Base-by-base conservation (phyloP, 257 asterid genomes). In the Fraxinus anomala region DNA sequence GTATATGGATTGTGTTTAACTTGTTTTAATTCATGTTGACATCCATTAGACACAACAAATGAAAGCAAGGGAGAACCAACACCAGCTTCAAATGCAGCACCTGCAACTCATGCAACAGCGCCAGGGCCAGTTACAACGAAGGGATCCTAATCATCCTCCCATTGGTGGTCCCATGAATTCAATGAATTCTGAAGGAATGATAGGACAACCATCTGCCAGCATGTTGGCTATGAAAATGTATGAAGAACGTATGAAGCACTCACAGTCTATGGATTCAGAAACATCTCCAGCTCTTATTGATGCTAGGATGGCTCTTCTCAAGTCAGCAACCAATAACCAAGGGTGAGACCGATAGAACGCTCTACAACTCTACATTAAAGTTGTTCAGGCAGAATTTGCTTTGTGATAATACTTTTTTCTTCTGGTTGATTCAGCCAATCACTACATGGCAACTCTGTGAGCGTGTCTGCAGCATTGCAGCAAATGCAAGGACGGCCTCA, bases 401-500 rank as follows among this genome's bases (percentile, higher is more conserved):
- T 75, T 14, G 76, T 67, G 16, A 63, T 34, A 11, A 24, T 28
- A 68, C 16, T 34, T 28, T 80, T 74, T 74, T 76, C 68, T 66
- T 66, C 75, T 80, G 87, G 83, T 82, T 88, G 84, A 86, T 87
- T 77, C 97, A 96, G 98, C 80, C 99, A 92, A 86, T 81, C 92
- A 91, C 88, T 90, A 34, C 98, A 93, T 89, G 94, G 98, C 72
- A 91, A 86, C 83, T 86, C 97, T 74, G 97, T 92, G 59, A 85
- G 89, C 86, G 91, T 96, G 94, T 85, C 97, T 84, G 97, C 92
- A 31, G 94, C 98, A 68, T 86, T 96, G 91, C 99, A 96, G 89
- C 99, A 92, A 86, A 92, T 96, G 87, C 99, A 94, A 84, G 99
- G 98, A 73, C 85, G 98, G 56, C 88, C 96, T 13, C 99, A 93